Percentiles rank a stretch among this genome's conserved stretches.
Evolutionary conservation across 2,329 filamentous ascomycete species (phyloP).

Genomic region (Arthrinium phaeospermum): DNA sequence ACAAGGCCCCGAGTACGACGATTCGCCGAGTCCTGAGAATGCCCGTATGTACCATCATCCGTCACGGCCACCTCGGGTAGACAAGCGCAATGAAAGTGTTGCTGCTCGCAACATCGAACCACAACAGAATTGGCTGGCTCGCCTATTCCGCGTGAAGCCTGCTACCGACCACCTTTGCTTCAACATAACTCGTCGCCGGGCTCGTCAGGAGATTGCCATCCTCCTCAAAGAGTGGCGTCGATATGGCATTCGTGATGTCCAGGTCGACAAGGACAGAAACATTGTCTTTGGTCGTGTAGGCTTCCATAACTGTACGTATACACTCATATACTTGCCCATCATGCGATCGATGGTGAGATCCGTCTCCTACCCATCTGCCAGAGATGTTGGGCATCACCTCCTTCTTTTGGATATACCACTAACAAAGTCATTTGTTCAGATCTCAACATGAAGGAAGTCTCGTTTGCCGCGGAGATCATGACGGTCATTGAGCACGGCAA

Average conservation of each 20-base stretch:
- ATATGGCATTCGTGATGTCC: slow-evolving; percentile 81
- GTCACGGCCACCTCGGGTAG: slow-evolving; percentile 26
- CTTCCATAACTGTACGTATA: slow-evolving; percentile 74
- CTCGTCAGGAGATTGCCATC: slow-evolving; percentile 76
- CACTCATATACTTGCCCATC: too few species aligned
- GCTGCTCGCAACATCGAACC: slow-evolving; percentile 62
- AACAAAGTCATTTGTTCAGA: slow-evolving; percentile 51
- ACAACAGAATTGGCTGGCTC: slow-evolving; percentile 85
- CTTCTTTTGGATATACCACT: slow-evolving; percentile 27
- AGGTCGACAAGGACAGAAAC: slow-evolving; percentile 79
- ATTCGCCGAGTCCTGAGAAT: slow-evolving; percentile 34
- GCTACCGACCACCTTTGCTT: slow-evolving; percentile 78
- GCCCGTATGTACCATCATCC: slow-evolving; percentile 30
- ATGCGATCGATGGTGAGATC: neutral
- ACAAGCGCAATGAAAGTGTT: slow-evolving; percentile 32
- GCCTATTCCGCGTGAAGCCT: slow-evolving; percentile 88
- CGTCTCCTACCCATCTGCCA: neutral
- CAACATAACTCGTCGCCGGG: slow-evolving; percentile 71
- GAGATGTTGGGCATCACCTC: slow-evolving; percentile 25
- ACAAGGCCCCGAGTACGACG: slow-evolving; percentile 41
- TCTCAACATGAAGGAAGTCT: slow-evolving; percentile 83
- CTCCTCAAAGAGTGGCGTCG: slow-evolving; percentile 81
- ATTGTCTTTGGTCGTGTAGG: slow-evolving; percentile 81
- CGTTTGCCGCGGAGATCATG: slow-evolving; percentile 86
- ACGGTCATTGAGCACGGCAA: slow-evolving; percentile 86